Percentiles rank a stretch among this genome's conserved stretches.
Conservation (phyloP, 1,284 basidiomycete species). For the Rhodotorula glutinis region DNA sequence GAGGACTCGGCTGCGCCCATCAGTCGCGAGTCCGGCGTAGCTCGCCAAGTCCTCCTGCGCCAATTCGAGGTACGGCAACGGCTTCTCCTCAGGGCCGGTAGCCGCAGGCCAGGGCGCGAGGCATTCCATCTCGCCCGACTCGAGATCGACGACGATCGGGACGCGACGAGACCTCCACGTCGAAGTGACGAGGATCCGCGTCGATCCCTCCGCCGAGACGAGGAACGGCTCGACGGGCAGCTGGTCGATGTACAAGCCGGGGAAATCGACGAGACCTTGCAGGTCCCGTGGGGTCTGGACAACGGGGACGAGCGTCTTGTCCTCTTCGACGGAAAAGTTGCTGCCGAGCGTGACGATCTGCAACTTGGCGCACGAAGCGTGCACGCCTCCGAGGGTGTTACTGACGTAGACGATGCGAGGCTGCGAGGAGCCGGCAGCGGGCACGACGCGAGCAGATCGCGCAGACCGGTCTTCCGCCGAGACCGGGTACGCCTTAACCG, state of each 20-base stretch:
- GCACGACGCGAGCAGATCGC: slow-evolving; percentile 59
- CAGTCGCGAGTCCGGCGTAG: slow-evolving; percentile 59
- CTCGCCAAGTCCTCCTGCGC: slow-evolving; percentile 49
- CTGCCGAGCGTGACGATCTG: slow-evolving; percentile 50
- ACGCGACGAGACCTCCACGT: slow-evolving; percentile 58
- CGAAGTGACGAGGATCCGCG: slow-evolving; percentile 53
- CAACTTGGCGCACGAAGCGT: slow-evolving; percentile 59
- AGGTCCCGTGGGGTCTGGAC: slow-evolving; percentile 49
- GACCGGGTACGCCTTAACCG: slow-evolving; percentile 44
- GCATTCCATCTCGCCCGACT: slow-evolving; percentile 40
- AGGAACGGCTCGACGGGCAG: slow-evolving; percentile 55
- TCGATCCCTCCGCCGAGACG: slow-evolving; percentile 23
- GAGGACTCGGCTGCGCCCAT: slow-evolving; percentile 53
- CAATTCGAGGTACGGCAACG: not conserved
- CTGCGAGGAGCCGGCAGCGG: slow-evolving; percentile 44
- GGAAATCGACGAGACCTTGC: slow-evolving; percentile 51
- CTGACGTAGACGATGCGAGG: slow-evolving; percentile 61
- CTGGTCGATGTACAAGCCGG: slow-evolving; percentile 61
- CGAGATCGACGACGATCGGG: slow-evolving; percentile 53
- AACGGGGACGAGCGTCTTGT: slow-evolving; percentile 49
- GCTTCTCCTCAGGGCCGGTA: not conserved
- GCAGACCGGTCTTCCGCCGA: slow-evolving; percentile 53
- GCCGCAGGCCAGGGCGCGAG: slow-evolving; percentile 28
- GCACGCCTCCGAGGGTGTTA: slow-evolving; percentile 59
- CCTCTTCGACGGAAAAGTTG: not conserved